These are phyloP conservation scores for Eucalyptus globulus DNA, from an alignment of 345 rosid genomes.

Conservation along the genomic window DNA sequence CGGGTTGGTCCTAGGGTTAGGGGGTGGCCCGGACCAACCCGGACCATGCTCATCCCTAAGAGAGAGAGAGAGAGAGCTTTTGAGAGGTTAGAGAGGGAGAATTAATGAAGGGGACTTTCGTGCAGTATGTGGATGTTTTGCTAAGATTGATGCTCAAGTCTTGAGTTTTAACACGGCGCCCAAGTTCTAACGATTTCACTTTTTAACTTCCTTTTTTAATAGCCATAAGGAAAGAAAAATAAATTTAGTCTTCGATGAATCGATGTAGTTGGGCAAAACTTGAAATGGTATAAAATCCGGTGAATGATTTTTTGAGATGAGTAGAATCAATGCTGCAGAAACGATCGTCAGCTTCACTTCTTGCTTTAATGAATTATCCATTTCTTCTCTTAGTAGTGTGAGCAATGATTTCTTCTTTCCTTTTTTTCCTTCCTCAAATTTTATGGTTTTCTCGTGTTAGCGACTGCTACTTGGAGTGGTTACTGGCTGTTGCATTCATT, in stretches of 20 bases:
- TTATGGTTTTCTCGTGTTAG: constrained; percentile 7
- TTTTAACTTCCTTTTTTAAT: too few species aligned
- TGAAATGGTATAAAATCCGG: not conserved
- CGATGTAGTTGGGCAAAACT: not conserved
- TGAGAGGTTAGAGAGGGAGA: too few species aligned
- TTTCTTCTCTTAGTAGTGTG: not conserved
- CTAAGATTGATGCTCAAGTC: too few species aligned
- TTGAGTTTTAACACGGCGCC: too few species aligned
- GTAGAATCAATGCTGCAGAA: not conserved
- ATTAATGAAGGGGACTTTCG: too few species aligned
- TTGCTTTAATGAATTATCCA: not conserved
- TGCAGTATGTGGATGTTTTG: too few species aligned
- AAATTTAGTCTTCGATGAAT: not conserved
- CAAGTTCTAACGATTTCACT: too few species aligned
- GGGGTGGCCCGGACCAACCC: too few species aligned
- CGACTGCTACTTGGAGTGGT: constrained; percentile 65
- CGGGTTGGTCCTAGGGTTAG: too few species aligned
- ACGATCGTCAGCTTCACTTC: not conserved
- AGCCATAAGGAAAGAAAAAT: too few species aligned
- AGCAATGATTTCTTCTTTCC: not conserved
- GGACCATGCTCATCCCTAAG: too few species aligned
- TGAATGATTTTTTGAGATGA: not conserved
- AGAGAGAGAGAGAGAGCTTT: too few species aligned
- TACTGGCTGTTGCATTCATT: constrained; percentile 46
- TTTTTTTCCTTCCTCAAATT: not conserved